Conservation (phyloP, 352 stramenopile species). For the Thalassiosira oceanica region DNA sequence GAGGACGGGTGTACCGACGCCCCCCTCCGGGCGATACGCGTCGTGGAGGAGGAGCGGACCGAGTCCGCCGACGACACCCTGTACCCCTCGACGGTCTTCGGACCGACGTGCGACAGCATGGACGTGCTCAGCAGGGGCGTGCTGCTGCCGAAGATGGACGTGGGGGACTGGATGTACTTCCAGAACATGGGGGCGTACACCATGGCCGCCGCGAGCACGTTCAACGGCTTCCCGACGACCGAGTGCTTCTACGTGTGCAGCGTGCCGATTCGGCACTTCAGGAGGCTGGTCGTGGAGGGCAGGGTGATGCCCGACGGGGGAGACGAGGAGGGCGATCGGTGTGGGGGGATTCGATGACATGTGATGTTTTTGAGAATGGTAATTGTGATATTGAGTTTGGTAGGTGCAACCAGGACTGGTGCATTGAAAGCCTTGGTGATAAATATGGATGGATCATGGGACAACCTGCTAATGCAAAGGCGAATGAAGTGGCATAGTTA, state of each 20-base stretch:
- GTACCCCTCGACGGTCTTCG: conserved; percentile 84
- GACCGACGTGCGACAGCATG: conserved; percentile 94
- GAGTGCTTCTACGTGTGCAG: conserved; percentile 67
- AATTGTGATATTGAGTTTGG: too few species aligned
- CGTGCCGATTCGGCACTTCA: conserved; percentile 54
- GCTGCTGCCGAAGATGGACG: conserved; percentile 85
- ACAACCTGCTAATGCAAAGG: too few species aligned
- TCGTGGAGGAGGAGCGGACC: conserved; percentile 16
- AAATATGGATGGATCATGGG: too few species aligned
- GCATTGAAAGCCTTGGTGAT: too few species aligned
- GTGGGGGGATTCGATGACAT: too few species aligned
- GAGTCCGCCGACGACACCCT: conserved; percentile 28
- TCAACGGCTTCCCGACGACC: conserved; percentile 70
- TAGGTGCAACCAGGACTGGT: too few species aligned
- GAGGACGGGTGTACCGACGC: conserved; percentile 16
- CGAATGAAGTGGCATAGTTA: too few species aligned
- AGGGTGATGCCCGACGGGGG: too few species aligned
- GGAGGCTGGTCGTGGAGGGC: conserved; percentile 34
- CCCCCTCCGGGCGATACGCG: conserved; percentile 22
- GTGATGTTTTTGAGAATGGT: too few species aligned
- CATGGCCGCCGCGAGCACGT: conserved; percentile 60
- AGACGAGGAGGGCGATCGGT: too few species aligned
- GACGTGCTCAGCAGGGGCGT: conserved; percentile 84
- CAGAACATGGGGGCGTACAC: conserved; percentile 93
- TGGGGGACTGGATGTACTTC: conserved; percentile 94